Conservation (phyloP, 2,329 filamentous ascomycete genomes). For the Ustulina deusta region DNA sequence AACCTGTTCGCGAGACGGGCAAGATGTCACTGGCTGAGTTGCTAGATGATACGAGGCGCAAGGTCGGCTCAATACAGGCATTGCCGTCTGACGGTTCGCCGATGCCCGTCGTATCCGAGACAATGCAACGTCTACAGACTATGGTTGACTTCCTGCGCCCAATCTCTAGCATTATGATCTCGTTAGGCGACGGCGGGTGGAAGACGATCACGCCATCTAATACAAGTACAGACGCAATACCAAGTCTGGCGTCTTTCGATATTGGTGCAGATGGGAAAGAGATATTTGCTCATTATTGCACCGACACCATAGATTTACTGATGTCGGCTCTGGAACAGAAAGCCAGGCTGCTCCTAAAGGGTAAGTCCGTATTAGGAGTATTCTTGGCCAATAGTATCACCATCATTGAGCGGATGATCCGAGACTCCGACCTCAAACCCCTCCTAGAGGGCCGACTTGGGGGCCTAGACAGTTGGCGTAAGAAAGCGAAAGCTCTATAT, state of each 20-base stretch:
- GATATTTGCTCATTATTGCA: slow-evolving; percentile 89
- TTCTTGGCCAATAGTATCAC: slow-evolving; percentile 91
- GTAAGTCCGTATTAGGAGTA: slow-evolving; percentile 83
- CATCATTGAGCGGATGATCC: slow-evolving; percentile 86
- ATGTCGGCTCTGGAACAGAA: slow-evolving; percentile 81
- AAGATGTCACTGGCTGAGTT: slow-evolving; percentile 87
- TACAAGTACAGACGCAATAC: slow-evolving; percentile 71
- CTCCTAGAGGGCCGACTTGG: slow-evolving; percentile 76
- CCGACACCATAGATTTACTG: slow-evolving; percentile 87
- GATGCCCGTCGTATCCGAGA: slow-evolving; percentile 82
- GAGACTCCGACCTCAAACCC: slow-evolving; percentile 79
- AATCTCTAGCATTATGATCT: slow-evolving; percentile 89
- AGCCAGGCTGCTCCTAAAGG: slow-evolving; percentile 77
- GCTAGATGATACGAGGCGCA: slow-evolving; percentile 83
- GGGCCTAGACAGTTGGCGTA: slow-evolving; percentile 84
- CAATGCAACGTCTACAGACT: slow-evolving; percentile 85
- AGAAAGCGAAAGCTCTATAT: slow-evolving; percentile 85
- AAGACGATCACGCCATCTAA: slow-evolving; percentile 64
- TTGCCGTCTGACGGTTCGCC: slow-evolving; percentile 84
- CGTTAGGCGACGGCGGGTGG: slow-evolving; percentile 94
- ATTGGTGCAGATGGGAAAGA: slow-evolving; percentile 88
- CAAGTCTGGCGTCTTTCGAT: slow-evolving; percentile 83
- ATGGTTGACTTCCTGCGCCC: slow-evolving; percentile 90
- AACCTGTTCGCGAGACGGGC: slow-evolving; percentile 91
- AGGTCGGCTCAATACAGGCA: slow-evolving; percentile 71